Conservation (phyloP, 805 yeast genomes). For the Debaryomyces castellii region DNA sequence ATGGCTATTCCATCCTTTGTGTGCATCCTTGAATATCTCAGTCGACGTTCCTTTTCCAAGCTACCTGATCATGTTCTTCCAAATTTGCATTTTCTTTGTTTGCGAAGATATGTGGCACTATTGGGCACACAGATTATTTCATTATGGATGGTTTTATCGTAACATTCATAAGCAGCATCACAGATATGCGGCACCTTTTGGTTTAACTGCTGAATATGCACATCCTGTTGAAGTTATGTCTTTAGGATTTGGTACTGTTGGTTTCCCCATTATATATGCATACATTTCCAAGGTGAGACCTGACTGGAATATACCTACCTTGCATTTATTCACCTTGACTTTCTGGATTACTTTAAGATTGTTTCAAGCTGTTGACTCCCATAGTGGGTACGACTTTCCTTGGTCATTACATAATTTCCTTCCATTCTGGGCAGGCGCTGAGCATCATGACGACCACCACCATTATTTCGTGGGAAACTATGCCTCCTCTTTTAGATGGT, state of each 20-base stretch:
- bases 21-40: slow-evolving; percentile 47
- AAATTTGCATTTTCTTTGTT: slow-evolving; percentile 50
- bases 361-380: slow-evolving; percentile 61
- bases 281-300: slow-evolving; percentile 6
- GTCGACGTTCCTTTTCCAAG: slow-evolving; percentile 56
- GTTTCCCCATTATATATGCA: slow-evolving; percentile 50
- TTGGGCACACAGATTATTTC: slow-evolving; percentile 58
- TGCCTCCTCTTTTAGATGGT: slow-evolving; percentile 59
- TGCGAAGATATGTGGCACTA: slow-evolving; percentile 62
- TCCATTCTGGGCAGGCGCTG: slow-evolving; percentile 70
- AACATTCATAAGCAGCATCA: slow-evolving; percentile 62
- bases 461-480: slow-evolving; percentile 60
- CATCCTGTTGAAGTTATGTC: slow-evolving; percentile 60
- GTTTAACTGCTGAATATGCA: slow-evolving; percentile 60
- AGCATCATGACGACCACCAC: slow-evolving; percentile 61
- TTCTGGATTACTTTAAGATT: slow-evolving; percentile 53
- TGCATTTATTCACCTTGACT: slow-evolving; percentile 55
- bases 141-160: slow-evolving; percentile 55
- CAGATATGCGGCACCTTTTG: slow-evolving; percentile 62
- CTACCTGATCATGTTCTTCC: slow-evolving; percentile 37
- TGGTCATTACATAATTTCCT: slow-evolving; percentile 55
- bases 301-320: slow-evolving; percentile 22
- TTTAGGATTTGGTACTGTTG: slow-evolving; percentile 60
- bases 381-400: slow-evolving; percentile 63
- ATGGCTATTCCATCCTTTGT: slow-evolving; percentile 62